These are phyloP conservation scores for Suhomyces canberraensis DNA, from an alignment of 805 yeast genomes.

Conservation along the genomic window DNA sequence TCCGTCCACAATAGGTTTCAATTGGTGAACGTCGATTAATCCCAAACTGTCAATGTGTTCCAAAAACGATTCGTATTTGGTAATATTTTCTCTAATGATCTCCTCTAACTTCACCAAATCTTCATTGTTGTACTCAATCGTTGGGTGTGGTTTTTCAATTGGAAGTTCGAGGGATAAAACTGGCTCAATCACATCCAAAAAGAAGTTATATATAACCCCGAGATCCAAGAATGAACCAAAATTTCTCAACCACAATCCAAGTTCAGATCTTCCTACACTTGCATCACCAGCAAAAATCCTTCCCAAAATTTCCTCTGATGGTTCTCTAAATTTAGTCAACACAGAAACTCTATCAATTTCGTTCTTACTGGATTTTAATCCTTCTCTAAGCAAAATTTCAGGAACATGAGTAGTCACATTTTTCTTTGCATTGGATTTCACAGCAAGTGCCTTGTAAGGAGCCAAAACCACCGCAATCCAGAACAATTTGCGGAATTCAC, in stretches of 20 bases:
- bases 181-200: slow-evolving; percentile 23
- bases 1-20: slow-evolving; percentile 76
- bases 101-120: background rate
- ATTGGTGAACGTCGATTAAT: slow-evolving; percentile 41
- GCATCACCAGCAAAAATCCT: slow-evolving; percentile 12
- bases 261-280: slow-evolving; percentile 44
- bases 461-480: slow-evolving; percentile 51
- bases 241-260: slow-evolving; percentile 58
- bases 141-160: slow-evolving; percentile 7
- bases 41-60: slow-evolving; percentile 26
- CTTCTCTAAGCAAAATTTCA: slow-evolving; percentile 59
- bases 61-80: slow-evolving; percentile 32
- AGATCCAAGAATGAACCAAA: slow-evolving; percentile 53
- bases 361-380: slow-evolving; percentile 59
- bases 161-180: slow-evolving; percentile 1
- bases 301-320: slow-evolving; percentile 22
- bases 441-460: slow-evolving; percentile 44
- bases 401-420: slow-evolving; percentile 36
- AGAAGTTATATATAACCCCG: slow-evolving; percentile 37
- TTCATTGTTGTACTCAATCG: background rate
- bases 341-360: slow-evolving; percentile 51
- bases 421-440: slow-evolving; percentile 40
- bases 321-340: slow-evolving; percentile 30
- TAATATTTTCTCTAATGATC: slow-evolving; percentile 10
- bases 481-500: slow-evolving; percentile 23